phyloP scores from a whole-genome alignment of 805 yeast genomes.

The Teunomyces pallodes region DNA sequence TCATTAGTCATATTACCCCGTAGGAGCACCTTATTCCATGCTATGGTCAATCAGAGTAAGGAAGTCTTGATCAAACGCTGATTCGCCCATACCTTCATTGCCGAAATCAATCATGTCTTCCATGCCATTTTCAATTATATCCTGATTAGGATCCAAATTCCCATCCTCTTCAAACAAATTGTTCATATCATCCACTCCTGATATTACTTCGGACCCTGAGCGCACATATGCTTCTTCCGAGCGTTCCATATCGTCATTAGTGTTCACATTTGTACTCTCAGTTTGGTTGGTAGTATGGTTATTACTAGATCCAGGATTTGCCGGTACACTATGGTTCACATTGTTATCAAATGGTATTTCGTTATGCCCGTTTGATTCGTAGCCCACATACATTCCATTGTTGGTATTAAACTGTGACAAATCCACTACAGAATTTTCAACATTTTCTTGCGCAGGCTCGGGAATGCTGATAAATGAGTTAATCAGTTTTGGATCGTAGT shows the following conservation, averaged over 20 bases:
- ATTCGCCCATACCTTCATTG: slow-evolving; percentile 26
- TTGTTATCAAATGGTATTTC: background rate
- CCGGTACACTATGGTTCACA: background rate
- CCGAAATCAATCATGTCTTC: slow-evolving; percentile 34
- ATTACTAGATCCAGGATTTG: background rate
- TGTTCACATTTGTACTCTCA: background rate
- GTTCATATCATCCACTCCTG: slow-evolving; percentile 17
- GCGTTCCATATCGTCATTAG: background rate
- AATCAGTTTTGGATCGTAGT: slow-evolving; percentile 38
- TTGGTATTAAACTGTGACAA: background rate
- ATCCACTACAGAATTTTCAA: background rate
- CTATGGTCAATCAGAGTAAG: slow-evolving; percentile 15
- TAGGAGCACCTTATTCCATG: background rate
- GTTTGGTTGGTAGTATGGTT: background rate
- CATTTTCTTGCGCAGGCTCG: background rate
- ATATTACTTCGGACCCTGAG: background rate
- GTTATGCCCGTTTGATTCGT: background rate
- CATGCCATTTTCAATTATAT: slow-evolving; percentile 28
- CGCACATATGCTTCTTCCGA: background rate
- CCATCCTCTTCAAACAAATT: slow-evolving; percentile 17
- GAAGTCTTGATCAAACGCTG: slow-evolving; percentile 34
- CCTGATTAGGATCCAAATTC: slow-evolving; percentile 9
- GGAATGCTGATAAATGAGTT: slow-evolving; percentile 20
- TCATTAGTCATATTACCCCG: too few species aligned
- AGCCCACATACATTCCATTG: background rate